Base-by-base conservation (phyloP, 352 stramenopile species). In the Phytophthora crassamura region DNA sequence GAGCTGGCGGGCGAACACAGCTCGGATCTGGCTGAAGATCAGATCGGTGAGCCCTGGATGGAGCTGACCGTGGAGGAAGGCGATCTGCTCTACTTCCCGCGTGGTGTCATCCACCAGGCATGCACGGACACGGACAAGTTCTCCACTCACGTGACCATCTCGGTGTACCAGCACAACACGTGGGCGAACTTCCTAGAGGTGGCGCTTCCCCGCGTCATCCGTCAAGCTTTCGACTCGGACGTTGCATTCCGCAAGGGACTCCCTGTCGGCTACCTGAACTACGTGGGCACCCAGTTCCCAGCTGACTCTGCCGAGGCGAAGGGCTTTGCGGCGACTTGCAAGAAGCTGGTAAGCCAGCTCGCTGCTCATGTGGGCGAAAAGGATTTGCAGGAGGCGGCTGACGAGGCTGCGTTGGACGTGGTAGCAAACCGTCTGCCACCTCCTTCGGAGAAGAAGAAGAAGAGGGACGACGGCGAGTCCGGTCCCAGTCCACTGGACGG, bases 171-270 rank as follows among this genome's bases (percentile, higher is more conserved):
- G 61, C 88, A 94, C 74, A 90, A 88, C 41, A 90, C 88, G 15
- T 96, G 88, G 88, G 85, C 85, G 8, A 95, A 96, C 64, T 96
- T 96, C 58, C 50, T 96, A 51, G 86, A 96, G 63, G 72, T 95
- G 28, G 77, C 82, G 15, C 73, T 96, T 6, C 86, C 88, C 22
- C 84, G 78, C 9, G 72, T 93, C 25, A 86, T 96, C 51, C 84
- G 84, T 14, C 80, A 86, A 49, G 86, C 86, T 0, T 95, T 96
- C 36, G 88, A 94, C 56, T 72, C 78, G 6, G 80, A 96, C 42
- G 71, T 96, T 7, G 59, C 55, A 22, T 95, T 94, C 58, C 86
- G 88, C 20, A 74, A 74, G 15, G 86, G 88, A 7, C 72, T 96
- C 14, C 88, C 88, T 10, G 59, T 89, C n/a, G 72, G 76, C 4